phyloP scores from a whole-genome alignment of 192 early-diverging fungal species.

The Coemansia sp. region DNA sequence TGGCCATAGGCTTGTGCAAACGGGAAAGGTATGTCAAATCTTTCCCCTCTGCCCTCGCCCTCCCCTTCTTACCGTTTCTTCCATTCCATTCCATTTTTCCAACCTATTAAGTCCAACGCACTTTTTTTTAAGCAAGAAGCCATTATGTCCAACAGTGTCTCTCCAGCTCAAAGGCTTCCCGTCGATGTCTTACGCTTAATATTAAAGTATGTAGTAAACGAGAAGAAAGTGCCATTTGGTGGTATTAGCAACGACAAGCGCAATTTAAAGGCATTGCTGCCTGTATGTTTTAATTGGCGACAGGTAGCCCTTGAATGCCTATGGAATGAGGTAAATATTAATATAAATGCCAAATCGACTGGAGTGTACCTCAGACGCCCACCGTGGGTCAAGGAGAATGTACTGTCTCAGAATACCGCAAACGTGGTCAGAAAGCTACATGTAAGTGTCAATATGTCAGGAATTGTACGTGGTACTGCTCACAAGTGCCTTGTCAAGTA shows the following conservation, averaged over 20 bases:
- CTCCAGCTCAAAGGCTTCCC: not conserved
- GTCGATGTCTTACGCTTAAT: not conserved
- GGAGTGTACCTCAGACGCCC: not conserved
- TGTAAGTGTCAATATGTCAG: not conserved
- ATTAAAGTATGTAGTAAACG: not conserved
- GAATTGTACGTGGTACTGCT: not conserved
- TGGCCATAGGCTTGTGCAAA: too few relatives aligned
- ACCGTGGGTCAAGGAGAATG: not conserved
- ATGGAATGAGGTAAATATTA: not conserved
- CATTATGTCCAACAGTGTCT: not conserved
- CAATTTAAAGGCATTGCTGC: not conserved
- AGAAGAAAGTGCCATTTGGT: not conserved
- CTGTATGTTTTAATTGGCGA: not conserved
- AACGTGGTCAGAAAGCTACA: not conserved
- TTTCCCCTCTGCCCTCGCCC: not conserved
- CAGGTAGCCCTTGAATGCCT: not conserved
- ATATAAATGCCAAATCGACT: not conserved
- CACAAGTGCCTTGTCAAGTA: not conserved
- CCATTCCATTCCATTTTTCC: not conserved
- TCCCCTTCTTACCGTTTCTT: not conserved
- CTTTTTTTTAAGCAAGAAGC: not conserved
- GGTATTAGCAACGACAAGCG: not conserved
- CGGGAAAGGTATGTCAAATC: too few relatives aligned
- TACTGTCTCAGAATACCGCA: not conserved
- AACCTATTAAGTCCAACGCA: not conserved